Evolutionary conservation across 768 basidiomycete genomes (phyloP).

Genomic region (Neoboletus magnificus): DNA sequence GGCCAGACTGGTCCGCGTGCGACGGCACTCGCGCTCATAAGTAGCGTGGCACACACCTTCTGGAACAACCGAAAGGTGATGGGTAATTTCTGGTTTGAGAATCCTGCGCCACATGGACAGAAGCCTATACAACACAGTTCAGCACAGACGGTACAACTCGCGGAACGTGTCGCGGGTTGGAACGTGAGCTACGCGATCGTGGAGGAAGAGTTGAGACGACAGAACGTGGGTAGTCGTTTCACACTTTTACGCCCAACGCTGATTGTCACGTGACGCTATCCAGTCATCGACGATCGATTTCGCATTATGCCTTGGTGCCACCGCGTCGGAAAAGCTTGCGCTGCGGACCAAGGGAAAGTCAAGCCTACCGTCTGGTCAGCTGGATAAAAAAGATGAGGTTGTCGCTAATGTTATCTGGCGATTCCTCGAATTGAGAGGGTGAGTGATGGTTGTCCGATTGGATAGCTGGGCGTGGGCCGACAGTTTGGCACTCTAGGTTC

Average conservation of each 20-base stretch:
- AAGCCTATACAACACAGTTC: conserved; percentile 71
- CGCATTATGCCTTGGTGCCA: conserved; percentile 89
- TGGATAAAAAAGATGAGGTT: conserved; percentile 98
- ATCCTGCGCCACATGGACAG: conserved; percentile 42
- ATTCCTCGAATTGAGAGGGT: conserved; percentile 95
- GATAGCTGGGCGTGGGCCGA: conserved; percentile 4
- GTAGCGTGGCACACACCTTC: conserved; percentile 71
- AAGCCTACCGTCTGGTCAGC: conserved; percentile 39
- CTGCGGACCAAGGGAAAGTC: conserved; percentile 72
- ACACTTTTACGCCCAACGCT: conserved; percentile 22
- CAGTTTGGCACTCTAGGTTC: conserved; percentile 54
- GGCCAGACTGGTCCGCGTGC: conserved; percentile 91
- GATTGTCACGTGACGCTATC: conserved; percentile 20
- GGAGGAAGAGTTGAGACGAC: conserved; percentile 92
- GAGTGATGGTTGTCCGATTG: conserved; percentile 17
- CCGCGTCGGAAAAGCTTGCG: conserved; percentile 76
- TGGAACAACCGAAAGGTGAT: conserved; percentile 79
- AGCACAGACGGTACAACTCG: conserved; percentile 76
- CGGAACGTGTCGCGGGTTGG: conserved; percentile 88
- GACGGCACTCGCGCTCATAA: conserved; percentile 84
- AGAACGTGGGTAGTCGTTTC: conserved; percentile 69
- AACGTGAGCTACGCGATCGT: conserved; percentile 80
- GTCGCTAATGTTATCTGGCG: conserved; percentile 99
- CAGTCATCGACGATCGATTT: conserved; percentile 98
- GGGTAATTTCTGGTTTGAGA: conserved; percentile 76